These are phyloP conservation scores for Cytospora piceicola DNA, from an alignment of 2,329 filamentous ascomycete species.

Conservation along the genomic window DNA sequence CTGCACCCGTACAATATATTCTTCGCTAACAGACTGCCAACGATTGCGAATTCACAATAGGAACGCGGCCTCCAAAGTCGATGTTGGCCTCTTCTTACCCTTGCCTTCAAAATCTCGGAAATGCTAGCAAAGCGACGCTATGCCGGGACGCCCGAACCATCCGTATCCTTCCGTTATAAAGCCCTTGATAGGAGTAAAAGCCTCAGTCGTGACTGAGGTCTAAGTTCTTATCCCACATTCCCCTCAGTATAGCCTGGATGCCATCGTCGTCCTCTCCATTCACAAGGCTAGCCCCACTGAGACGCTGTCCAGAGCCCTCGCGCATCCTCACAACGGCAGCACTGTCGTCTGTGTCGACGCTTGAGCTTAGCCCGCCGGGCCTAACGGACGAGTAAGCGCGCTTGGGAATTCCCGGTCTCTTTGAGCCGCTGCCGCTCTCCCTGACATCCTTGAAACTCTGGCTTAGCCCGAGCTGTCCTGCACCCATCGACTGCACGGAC, in stretches of 20 bases:
- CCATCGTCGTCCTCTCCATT: conserved; percentile 56
- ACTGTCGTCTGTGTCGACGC: conserved; percentile 52
- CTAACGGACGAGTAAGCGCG: conserved; percentile 29
- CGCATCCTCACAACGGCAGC: conserved; percentile 38
- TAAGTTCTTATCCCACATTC: conserved; percentile 65
- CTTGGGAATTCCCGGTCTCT: conserved; percentile 25
- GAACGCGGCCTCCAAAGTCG: not conserved
- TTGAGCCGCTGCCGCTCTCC: conserved; percentile 13
- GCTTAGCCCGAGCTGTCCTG: conserved; percentile 42
- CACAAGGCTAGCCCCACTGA: conserved; percentile 55
- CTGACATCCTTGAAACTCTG: conserved; percentile 42
- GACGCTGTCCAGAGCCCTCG: conserved; percentile 39
- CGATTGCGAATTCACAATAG: not conserved
- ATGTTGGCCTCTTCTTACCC: not conserved
- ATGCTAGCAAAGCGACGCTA: conserved; percentile 6
- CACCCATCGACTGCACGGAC: conserved; percentile 37
- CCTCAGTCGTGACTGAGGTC: conserved; percentile 58
- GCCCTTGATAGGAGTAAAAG: not conserved
- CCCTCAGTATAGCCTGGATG: conserved; percentile 56
- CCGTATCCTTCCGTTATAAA: not conserved
- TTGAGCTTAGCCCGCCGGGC: conserved; percentile 41
- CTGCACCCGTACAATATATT: not conserved
- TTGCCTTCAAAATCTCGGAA: not conserved
- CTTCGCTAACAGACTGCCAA: not conserved
- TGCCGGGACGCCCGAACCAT: conserved; percentile 16